Evolutionary conservation across 75 land plant genomes (phyloP).

Genomic region (Pinus albicaulis): DNA sequence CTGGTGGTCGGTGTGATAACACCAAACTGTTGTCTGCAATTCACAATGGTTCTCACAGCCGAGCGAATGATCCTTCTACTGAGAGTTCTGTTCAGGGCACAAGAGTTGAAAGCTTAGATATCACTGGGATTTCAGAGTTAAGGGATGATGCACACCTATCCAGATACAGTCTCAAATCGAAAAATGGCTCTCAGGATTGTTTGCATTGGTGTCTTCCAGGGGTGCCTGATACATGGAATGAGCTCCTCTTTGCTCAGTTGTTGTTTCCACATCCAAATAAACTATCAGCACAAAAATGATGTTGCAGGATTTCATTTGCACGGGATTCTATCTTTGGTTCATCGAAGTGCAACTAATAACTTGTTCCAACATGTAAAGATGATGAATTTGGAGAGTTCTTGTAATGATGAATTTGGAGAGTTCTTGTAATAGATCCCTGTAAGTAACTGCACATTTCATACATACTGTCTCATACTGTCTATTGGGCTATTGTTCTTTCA

Average conservation of each 20-base stretch:
- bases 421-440: too few relatives aligned
- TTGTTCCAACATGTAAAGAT: too few relatives aligned
- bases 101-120: slow-evolving; percentile 63
- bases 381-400: too few relatives aligned
- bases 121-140: slow-evolving; percentile 62
- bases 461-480: too few relatives aligned
- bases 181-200: slow-evolving; percentile 57
- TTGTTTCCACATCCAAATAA: slow-evolving; percentile 6
- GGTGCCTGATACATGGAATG: slow-evolving; percentile 95
- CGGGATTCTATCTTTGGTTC: too few relatives aligned
- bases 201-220: slow-evolving; percentile 98
- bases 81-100: slow-evolving; percentile 66
- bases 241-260: slow-evolving; percentile 69
- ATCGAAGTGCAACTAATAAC: too few relatives aligned
- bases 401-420: too few relatives aligned
- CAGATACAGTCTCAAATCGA: slow-evolving; percentile 39
- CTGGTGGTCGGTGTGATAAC: slow-evolving; percentile 88
- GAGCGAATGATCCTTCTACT: slow-evolving; percentile 43
- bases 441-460: too few relatives aligned
- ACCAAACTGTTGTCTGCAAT: slow-evolving; percentile 36
- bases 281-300: too few relatives aligned
- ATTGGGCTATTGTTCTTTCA: too few relatives aligned
- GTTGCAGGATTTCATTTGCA: too few relatives aligned
- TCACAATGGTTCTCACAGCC: slow-evolving; percentile 29
- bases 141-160: slow-evolving; percentile 88